Conservation (phyloP, 257 asterid genomes). For the Nicotiana benthamiana region DNA sequence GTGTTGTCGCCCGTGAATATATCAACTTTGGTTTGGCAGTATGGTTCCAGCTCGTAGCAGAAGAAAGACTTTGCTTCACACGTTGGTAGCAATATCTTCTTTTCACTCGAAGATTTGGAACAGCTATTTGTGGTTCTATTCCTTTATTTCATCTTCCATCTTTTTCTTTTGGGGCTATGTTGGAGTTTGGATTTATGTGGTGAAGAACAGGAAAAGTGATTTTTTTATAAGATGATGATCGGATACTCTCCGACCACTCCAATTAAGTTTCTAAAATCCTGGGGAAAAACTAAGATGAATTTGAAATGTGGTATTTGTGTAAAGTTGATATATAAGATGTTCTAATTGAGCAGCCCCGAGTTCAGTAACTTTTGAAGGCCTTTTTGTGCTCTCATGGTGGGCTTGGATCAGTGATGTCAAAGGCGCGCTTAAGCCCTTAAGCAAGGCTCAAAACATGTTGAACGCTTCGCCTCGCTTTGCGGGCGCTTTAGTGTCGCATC, state of each 20-base stretch:
- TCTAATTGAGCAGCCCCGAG: not conserved
- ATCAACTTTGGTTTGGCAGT: constrained; percentile 3
- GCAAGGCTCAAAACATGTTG: no score
- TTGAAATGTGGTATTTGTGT: not conserved
- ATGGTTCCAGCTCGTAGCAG: not conserved
- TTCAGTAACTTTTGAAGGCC: not conserved
- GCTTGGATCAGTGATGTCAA: not conserved
- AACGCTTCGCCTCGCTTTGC: no score
- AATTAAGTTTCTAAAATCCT: not conserved
- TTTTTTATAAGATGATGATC: not conserved
- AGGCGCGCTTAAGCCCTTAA: no score
- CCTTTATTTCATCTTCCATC: not conserved
- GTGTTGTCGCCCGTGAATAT: not conserved
- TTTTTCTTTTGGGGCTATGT: not conserved
- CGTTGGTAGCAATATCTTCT: not conserved
- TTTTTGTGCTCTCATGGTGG: not conserved
- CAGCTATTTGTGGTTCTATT: not conserved
- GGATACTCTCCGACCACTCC: not conserved
- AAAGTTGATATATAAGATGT: not conserved
- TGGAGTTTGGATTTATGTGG: not conserved
- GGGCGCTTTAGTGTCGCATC: no score
- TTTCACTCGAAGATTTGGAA: not conserved
- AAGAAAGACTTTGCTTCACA: not conserved
- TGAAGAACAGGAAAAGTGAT: not conserved
- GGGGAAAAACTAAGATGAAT: not conserved